A percentile compares a stretch with the other conserved stretches of the same genome.
These are phyloP conservation scores for Ramaria rubella DNA, from an alignment of 768 basidiomycete genomes.

Conservation along the genomic window DNA sequence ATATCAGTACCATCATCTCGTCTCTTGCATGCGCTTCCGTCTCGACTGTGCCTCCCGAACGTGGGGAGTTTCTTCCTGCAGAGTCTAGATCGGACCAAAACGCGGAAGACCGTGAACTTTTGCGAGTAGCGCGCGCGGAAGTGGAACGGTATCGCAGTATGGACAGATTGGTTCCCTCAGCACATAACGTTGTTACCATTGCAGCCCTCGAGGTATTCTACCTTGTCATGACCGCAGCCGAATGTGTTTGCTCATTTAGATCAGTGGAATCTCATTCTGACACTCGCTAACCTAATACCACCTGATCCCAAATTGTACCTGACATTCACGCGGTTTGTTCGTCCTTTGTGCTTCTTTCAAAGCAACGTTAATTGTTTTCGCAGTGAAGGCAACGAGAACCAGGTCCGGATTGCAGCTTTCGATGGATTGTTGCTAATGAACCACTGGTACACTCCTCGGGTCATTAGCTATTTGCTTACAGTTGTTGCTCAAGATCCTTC, in stretches of 20 bases:
- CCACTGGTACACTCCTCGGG: slow-evolving; percentile 77
- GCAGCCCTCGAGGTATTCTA: slow-evolving; percentile 78
- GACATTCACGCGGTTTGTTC: slow-evolving; percentile 74
- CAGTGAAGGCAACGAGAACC: slow-evolving; percentile 90
- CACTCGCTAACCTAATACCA: slow-evolving; percentile 69
- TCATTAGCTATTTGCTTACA: slow-evolving; percentile 82
- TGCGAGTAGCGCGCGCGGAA: slow-evolving; percentile 72
- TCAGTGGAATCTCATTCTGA: slow-evolving; percentile 77
- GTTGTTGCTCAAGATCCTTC: slow-evolving; percentile 86
- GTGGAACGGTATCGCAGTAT: slow-evolving; percentile 90
- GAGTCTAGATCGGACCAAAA: slow-evolving; percentile 63
- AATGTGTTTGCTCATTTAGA: background rate
- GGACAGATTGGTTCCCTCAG: slow-evolving; percentile 91
- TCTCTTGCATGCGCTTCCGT: slow-evolving; percentile 75
- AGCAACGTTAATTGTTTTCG: slow-evolving; percentile 8
- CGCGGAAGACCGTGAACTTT: slow-evolving; percentile 58
- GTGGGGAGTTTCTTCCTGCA: slow-evolving; percentile 66
- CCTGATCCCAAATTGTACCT: slow-evolving; percentile 76
- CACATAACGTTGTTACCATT: slow-evolving; percentile 88
- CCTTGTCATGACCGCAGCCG: slow-evolving; percentile 10
- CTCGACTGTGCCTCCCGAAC: slow-evolving; percentile 70
- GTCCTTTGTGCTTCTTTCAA: background rate
- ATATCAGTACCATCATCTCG: slow-evolving; percentile 80
- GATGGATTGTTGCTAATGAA: slow-evolving; percentile 83
- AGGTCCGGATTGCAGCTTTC: slow-evolving; percentile 89